Evolutionary conservation across 2,329 filamentous ascomycete species (phyloP).

Genomic region (Cladophialophora bantiana): DNA sequence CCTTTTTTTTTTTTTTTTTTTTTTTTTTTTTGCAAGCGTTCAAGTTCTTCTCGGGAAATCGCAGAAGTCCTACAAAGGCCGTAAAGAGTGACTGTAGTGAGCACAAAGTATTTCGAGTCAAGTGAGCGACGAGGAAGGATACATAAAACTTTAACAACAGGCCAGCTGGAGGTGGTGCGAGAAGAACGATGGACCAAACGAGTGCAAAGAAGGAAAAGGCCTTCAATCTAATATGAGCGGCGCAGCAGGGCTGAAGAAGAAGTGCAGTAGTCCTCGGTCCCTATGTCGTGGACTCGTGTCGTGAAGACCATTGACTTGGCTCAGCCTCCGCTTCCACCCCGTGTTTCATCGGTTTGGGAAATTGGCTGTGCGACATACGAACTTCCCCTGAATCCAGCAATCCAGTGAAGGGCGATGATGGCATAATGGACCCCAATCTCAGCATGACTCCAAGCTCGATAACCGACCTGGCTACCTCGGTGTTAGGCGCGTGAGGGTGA

Average conservation of each 20-base stretch:
- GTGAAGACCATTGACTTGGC: slow-evolving; percentile 11
- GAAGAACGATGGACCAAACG: slow-evolving; percentile 16
- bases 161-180: slow-evolving; percentile 21
- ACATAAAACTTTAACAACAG: slow-evolving; percentile 15
- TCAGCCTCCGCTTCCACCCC: slow-evolving; percentile 30
- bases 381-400: neutral
- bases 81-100: slow-evolving; percentile 26
- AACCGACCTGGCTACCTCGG: neutral
- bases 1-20: too few relatives aligned
- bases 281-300: neutral
- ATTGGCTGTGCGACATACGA: slow-evolving; percentile 18
- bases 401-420: neutral
- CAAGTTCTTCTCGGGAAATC: neutral
- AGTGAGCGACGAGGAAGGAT: slow-evolving; percentile 21
- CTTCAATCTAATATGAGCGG: neutral
- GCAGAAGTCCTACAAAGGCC: neutral
- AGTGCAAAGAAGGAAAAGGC: slow-evolving; percentile 4
- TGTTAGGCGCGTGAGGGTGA: slow-evolving; percentile 2
- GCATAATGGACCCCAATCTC: neutral
- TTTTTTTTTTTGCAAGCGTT: neutral
- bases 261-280: neutral
- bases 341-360: slow-evolving; percentile 37
- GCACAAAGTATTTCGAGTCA: slow-evolving; percentile 22
- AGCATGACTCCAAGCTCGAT: slow-evolving; percentile 1
- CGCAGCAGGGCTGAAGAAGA: slow-evolving; percentile 11